phyloP scores from a whole-genome alignment of 2,329 filamentous ascomycete genomes.

The Aspergillus cejpii region DNA sequence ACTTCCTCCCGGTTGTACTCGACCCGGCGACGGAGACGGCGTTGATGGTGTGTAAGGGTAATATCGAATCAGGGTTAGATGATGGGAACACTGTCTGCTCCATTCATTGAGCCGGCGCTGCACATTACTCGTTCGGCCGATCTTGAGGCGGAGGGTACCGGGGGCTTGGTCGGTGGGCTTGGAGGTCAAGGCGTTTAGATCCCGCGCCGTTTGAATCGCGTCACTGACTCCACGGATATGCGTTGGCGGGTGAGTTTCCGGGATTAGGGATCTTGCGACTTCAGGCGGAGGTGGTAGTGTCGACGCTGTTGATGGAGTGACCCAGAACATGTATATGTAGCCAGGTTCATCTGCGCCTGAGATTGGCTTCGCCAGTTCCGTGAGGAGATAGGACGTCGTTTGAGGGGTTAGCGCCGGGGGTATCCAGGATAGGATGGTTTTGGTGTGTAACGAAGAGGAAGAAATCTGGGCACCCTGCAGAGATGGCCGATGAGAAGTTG shows the following conservation, averaged over 20 bases:
- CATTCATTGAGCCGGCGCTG: constrained; percentile 87
- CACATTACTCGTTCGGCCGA: constrained; percentile 69
- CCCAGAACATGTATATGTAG: constrained; percentile 99
- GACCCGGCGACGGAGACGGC: constrained; percentile 12
- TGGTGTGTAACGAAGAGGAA: constrained; percentile 33
- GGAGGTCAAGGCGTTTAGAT: constrained; percentile 27
- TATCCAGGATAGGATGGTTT: constrained; percentile 58
- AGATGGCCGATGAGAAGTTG: neutral
- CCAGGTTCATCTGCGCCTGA: constrained; percentile 71
- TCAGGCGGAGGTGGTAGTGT: constrained; percentile 50
- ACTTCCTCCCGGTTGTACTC: neutral
- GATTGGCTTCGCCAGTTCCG: constrained; percentile 69
- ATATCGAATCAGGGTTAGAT: constrained; percentile 78
- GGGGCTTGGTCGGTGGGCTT: constrained; percentile 29
- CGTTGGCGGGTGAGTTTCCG: constrained; percentile 35
- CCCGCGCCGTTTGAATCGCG: constrained; percentile 34
- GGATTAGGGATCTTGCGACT: constrained; percentile 54
- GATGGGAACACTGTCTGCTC: constrained; percentile 86
- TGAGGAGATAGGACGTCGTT: constrained; percentile 62
- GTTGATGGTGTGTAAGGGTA: constrained; percentile 63
- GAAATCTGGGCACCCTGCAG: neutral
- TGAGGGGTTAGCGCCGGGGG: constrained; percentile 60
- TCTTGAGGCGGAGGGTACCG: constrained; percentile 61
- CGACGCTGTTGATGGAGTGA: constrained; percentile 61
- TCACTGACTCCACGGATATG: constrained; percentile 32